Base-by-base conservation (phyloP, 1,284 basidiomycete genomes). In the Microbotryomycetes sp. region DNA sequence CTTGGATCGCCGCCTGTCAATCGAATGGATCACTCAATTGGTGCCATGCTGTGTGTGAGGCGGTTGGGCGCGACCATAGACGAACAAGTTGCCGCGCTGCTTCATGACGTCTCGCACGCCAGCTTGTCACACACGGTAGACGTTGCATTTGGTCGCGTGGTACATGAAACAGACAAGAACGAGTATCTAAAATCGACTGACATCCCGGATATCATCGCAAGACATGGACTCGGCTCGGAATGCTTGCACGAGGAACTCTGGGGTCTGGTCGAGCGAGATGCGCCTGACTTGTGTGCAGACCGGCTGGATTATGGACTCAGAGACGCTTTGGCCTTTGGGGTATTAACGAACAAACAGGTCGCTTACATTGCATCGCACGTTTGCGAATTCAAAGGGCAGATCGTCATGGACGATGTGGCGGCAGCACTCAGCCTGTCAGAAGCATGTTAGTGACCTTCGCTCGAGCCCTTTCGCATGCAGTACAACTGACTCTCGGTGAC, bases 91-190 rank as follows among this genome's bases (percentile, higher is more conserved):
- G 6, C 45, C 25, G 54, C 54, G 22, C n/a, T 54, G 31, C 53
- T 56, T 3, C 54, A 56, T 30, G 54, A 56, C 29, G 23, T 56
- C 23, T 6, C 54, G 6, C 54, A 56, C 23, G 19, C 31, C 54
- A 26, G 45, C 3, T 30, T 56, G 5, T 29, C 25, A 15, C 54
- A 56, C 29, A 46, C 47, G 3, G 45, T 32, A 14, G 54, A 56
- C 28, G 16, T 6, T 4, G 42, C 47, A 23, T 56, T 48, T 30
- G 45, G 45, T 6, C 23, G 26, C 7, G 47, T 56, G 26, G 45
- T 56, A 14, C 54, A 56, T 26, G 54, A 56, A n/a, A 46, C 16
- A 22, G 54, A 56, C 54, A 56, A 56, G n/a, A 6, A 29, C 4
- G 12, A 22, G 15, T 56, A 4, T 22, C 6, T 25, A 25, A n/a